These are phyloP conservation scores for Nematocida major DNA, from an alignment of 371 early-diverging fungal genomes.

Conservation along the genomic window DNA sequence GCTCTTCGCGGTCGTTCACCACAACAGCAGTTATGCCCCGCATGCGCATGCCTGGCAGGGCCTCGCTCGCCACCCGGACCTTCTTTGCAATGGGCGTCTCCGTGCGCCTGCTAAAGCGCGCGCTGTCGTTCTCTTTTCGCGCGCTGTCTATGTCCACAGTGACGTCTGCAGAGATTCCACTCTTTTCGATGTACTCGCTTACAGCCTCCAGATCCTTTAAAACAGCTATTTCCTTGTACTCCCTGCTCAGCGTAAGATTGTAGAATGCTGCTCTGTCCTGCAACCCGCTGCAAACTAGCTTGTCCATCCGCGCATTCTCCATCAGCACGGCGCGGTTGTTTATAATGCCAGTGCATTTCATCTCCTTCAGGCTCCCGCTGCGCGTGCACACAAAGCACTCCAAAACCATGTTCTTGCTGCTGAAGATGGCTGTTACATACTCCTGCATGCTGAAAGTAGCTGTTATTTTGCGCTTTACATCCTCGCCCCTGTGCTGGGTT, in stretches of 20 bases:
- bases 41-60: no score
- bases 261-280: neutral
- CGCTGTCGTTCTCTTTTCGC: no score
- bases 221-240: neutral
- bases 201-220: neutral
- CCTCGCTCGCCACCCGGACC: no score
- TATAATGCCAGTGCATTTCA: neutral
- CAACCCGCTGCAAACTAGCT: neutral
- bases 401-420: neutral
- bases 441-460: neutral
- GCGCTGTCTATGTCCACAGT: no score
- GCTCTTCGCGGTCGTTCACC: conserved; percentile 5
- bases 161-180: neutral
- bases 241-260: neutral
- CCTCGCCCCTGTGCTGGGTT: neutral
- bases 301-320: neutral
- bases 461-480: conserved; percentile 7
- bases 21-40: neutral
- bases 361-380: neutral
- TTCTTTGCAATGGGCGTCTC: no score
- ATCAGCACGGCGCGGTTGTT: neutral
- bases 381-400: neutral
- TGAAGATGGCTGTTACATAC: neutral
- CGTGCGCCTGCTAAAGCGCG: no score
- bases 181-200: neutral